Conservation (phyloP, 257 asterid species). For the Salvia hispanica region DNA sequence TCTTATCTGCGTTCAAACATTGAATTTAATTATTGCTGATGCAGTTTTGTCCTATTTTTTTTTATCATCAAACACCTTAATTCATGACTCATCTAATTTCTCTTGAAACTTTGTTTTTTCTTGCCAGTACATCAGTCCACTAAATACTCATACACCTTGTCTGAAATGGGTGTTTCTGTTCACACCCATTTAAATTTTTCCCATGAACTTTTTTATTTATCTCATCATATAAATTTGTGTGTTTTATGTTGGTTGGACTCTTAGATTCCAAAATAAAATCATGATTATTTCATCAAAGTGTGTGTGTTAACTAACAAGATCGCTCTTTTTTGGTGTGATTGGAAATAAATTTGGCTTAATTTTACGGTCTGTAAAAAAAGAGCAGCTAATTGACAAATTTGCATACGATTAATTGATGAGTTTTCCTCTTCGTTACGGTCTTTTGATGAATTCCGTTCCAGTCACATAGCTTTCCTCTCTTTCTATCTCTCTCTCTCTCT, state of each 20-base stretch:
- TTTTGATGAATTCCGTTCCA: constrained; percentile 50
- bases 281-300: constrained; percentile 16
- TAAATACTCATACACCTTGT: constrained; percentile 32
- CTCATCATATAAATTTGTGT: constrained; percentile 15
- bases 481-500: constrained; percentile 34
- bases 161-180: constrained; percentile 48
- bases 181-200: constrained; percentile 18
- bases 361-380: constrained; percentile 32
- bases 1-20: constrained; percentile 1
- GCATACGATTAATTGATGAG: constrained; percentile 20
- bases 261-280: constrained; percentile 23
- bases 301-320: not conserved
- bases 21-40: constrained; percentile 14
- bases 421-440: constrained; percentile 1
- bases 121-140: constrained; percentile 36
- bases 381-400: not conserved
- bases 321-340: not conserved
- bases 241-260: constrained; percentile 30
- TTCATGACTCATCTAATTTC: constrained; percentile 25
- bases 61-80: constrained; percentile 26
- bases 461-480: constrained; percentile 61
- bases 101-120: constrained; percentile 24
- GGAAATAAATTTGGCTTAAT: not conserved
- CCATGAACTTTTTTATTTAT: not conserved
- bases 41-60: not conserved